Base-by-base conservation (phyloP, 2,329 filamentous ascomycete species). In the Onygena corvina region DNA sequence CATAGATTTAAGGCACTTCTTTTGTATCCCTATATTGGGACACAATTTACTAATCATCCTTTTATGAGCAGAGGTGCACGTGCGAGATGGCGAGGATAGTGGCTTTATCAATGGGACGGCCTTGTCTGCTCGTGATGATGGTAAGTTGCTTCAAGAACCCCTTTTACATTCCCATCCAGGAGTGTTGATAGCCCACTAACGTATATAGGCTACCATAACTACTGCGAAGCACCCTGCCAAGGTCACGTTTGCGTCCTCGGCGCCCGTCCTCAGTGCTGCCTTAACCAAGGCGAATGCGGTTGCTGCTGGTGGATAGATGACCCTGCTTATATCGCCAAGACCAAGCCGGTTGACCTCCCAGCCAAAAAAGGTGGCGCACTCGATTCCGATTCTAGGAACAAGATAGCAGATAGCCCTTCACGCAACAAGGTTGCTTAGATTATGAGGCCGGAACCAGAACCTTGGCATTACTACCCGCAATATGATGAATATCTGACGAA, bases 271-370 rank as follows among this genome's bases (percentile, higher is more conserved):
- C 44, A 46, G 20, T 46, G 44, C 30, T 46, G 44, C 44, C 5
- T 20, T 11, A 23, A 8, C 4, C 18, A 21, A 11, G 8, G 7
- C 7, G 27, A 16, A 3, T 46, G 44, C n/a, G 30, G 27, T 16
- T 46, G 44, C 44, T 46, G 44, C 12, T 46, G 44, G 44, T 20
- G 4, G 2, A 20, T 21, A 7, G 36, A 42, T 42, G 36, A n/a
- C 7, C 9, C 36, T 7, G 36, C 36, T 25, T 42, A 42, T 29
- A 5, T 27, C 11, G 36, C 36, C 7, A 7, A 27, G 1, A 42
- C 36, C 2, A 25, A 14, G 12, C 21, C 21, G n/a, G 11, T 23
- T 8, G 36, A 42, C 27, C n/a, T 5, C 1, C 3, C n/a, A 8
- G n/a, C 36, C 9, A 42, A 27, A n/a, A 14, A 21, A n/a, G n/a